Evolutionary conservation across 2,329 filamentous ascomycete species (phyloP), one percentile per base, ranked within the genome.

Genomic region (Pyrenochaeta sp.): DNA sequence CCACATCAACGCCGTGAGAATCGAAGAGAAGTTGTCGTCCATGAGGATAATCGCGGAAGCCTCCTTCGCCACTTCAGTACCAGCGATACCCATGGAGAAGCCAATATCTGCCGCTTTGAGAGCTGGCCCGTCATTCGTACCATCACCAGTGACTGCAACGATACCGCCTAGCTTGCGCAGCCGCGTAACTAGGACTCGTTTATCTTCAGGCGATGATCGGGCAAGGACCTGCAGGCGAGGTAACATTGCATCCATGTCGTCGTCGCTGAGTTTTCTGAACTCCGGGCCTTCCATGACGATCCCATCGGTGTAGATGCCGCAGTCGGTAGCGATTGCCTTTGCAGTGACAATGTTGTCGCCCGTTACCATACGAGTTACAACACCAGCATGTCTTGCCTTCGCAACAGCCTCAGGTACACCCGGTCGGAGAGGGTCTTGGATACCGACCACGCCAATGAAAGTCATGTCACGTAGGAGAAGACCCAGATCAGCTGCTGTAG

Each of bases 1-100:
- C 91, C 91, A 93, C 69, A 90, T 89, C 68, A 93, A 82, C 9
- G 91, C 91, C 77, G 91, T 92, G 63, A 93, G 89, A 61, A 93
- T 93, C n/a, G 90, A 92, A 28, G 88, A 85, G 78, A 93, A 93
- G 79, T 93, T 93, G 77, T 93, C 91, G 72, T 93, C 91, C 90
- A 93, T 93, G 13, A 93, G 82, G 67, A 93, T 92, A 61, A 93
- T 93, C 32, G 90, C 89, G 6, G 91, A 93, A 1, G 91, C 91
- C 77, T 93, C 90, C 77, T 93, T 93, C 44, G 91, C 91, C 32
- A 93, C 91, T 75, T 93, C 91, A 0, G 91, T 93, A 56, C 91
- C 91, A 10, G 90, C 85, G 53, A 93, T 91, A 65, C 91, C 91
- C 91, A 93, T 93, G n/a, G 90, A 91, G 78, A 93, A 93, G 15